Evolutionary conservation across 2,329 filamentous ascomycete species (phyloP), one percentile per base, ranked within the genome.

Genomic region (Fusarium sp.): DNA sequence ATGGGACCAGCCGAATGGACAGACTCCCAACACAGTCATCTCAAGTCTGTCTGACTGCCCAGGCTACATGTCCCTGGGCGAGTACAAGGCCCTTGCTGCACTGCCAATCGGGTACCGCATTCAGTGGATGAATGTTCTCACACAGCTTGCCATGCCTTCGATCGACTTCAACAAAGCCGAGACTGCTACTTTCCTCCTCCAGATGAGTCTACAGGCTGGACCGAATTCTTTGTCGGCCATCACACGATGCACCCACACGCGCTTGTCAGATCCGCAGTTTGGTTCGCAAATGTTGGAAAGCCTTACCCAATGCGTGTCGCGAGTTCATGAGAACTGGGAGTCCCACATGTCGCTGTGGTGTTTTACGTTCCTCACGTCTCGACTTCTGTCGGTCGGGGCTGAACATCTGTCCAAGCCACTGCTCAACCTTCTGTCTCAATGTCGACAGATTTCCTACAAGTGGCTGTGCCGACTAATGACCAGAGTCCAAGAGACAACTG

Each of bases 21-120:
- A 68, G 22, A 69, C 71, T 1, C 81, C 87, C 0, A 93, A 93
- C 64, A 72, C 82, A 0, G 85, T 88, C 0, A 83, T 92, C 14
- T 84, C 90, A 0, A 78, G 75, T 1, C 87, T 90, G 65, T 79
- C 73, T 0, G 59, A 77, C 0, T 91, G 89, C 57, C 88, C 90
- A 0, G 12, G 64, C 0, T 74, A 84, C 24, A 80, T 92, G 64
- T 82, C 85, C 0, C 66, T 89, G 0, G 84, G 86, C 0, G 89
- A 92, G 62, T 92, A 85, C 75, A 87, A 88, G 59, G 81, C 85
- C 2, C 11, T 79, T 7, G 55, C 61, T 29, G 35, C 33, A 1
- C 20, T 79, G 0, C 72, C 67, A 0, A 72, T 64, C 2, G 76
- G 78, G 2, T 58, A 72, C 27, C 44, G 55, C 0, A 64, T 75